Base-by-base conservation (phyloP, 1,284 basidiomycete species). In the Boletus sp. region DNA sequence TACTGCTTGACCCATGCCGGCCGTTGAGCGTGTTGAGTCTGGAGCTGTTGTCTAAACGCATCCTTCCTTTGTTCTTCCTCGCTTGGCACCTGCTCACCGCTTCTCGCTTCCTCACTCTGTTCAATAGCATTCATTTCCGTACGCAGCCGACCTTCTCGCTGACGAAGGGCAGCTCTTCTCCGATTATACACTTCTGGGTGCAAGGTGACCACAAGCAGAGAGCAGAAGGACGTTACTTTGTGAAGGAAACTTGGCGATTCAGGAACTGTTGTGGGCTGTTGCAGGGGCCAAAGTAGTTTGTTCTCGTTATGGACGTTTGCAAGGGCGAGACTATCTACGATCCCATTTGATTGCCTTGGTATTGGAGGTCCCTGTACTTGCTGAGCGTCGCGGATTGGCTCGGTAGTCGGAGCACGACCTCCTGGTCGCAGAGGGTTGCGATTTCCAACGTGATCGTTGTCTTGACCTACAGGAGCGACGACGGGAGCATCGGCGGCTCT, bases 161-260 rank as follows among this genome's bases (percentile, higher is more conserved):
- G 78, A 65, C 84, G 76, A 64, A 92, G 77, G 13, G 79, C 79
- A 22, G 69, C 73, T 47, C 89, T 77, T 61, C 89, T 78, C 58
- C 84, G 81, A 63, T 91, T 85, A 84, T 90, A 91, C 44, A 90
- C 76, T 31, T 88, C 89, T 6, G 89, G 89, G 68, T 89, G 83
- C 37, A 89, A 70, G 27, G 89, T 89, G 27, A 83, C 73, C 46
- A 86, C 48, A 49, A 91, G 74, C 50, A 92, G 70, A 22, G 75
- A 71, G 22, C 84, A 60, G 68, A 92, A 91, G 22, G 82, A 80
- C 54, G 71, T 72, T 36, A 76, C 60, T 65, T 83, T 86, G 62
- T 81, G 82, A 9, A 75, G 66, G 7, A 84, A 53, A 24, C 74
- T 73, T 2, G 85, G 88, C 13, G 68, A 63, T 53, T 64, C 56